phyloP scores from a whole-genome alignment of 2,329 filamentous ascomycete genomes.

The Colletotrichum lini region DNA sequence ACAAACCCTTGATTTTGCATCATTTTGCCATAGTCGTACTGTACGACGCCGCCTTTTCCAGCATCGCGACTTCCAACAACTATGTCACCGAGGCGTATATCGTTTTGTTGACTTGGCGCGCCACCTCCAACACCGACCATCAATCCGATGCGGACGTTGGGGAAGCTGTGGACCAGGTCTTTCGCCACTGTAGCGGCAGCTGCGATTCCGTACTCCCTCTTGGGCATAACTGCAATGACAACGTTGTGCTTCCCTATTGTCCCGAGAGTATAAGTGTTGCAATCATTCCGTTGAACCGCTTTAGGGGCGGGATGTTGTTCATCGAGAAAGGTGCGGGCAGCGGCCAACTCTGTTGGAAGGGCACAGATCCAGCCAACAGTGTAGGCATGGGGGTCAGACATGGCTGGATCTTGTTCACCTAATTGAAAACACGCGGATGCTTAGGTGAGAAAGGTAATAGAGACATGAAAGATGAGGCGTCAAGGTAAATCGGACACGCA shows the following conservation, averaged over 20 bases:
- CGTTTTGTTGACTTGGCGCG: constrained; percentile 3
- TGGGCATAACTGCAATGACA: constrained; percentile 50
- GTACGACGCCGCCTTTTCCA: constrained; percentile 18
- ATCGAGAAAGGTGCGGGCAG: constrained; percentile 9
- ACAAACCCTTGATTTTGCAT: constrained; percentile 26
- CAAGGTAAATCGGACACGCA: not conserved
- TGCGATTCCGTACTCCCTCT: constrained; percentile 47
- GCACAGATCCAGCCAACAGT: constrained; percentile 35
- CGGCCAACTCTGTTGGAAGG: not conserved
- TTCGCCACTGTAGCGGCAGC: constrained; percentile 43
- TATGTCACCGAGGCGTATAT: constrained; percentile 39
- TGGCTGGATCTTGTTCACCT: not conserved
- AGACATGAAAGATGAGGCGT: not conserved
- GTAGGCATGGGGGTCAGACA: not conserved
- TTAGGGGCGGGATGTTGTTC: not conserved
- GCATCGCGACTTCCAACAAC: constrained; percentile 15
- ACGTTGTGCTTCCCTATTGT: constrained; percentile 52
- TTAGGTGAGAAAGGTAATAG: not conserved
- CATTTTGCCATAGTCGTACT: constrained; percentile 42
- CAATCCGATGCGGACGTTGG: constrained; percentile 22
- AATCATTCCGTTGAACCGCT: constrained; percentile 43
- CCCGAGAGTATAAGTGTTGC: constrained; percentile 51
- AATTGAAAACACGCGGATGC: not conserved
- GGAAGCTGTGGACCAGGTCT: constrained; percentile 31
- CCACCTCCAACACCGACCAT: constrained; percentile 35